Base-by-base conservation (phyloP, 305 asterid genomes). In the Fraxinus greggii region DNA sequence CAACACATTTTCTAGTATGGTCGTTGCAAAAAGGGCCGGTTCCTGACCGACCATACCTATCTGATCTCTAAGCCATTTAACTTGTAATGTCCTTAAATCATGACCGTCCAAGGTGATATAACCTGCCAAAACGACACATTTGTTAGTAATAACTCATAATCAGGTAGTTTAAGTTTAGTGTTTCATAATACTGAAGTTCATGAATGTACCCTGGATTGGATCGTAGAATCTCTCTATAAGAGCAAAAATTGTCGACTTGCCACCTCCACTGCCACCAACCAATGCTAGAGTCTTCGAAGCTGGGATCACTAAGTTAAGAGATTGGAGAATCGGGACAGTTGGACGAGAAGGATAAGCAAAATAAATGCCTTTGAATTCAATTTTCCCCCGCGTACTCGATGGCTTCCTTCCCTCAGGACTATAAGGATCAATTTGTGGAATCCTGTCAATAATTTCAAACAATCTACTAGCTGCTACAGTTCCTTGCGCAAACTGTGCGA, bases 1-100 rank as follows among this genome's bases (percentile, higher is more conserved):
- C 90, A 91, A 81, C 80, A 94, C 92, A 73, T 94, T 94, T 86
- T 92, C 98, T 12, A 94, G 87, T 69, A 94, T 94, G 36, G 93
- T 87, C 32, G 94, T 84, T 31, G 96, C 91, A 85, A 94, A 92
- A 1, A 94, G 90, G 83, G 89, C 94, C 3, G 98, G 98, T 67
- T 94, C 98, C 86, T 94, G 98, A 29, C 98, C 96, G 31, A 94
- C 98, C 96, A 94, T 92, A 3, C 98, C 95, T 85, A 94, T 90
- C 84, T 92, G 97, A 85, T 87, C 88, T 72, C 97, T 89, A 19
- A 94, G 90, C 98, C 98, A 92, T 78, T 91, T 92, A 80, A 92
- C 94, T 90, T 92, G 96, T 84, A 94, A 73, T 17, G 92, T 89
- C 86, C 95, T 89, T 78, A 94, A 48, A 87, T 94, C 96, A 83